A percentile compares a stretch with the other conserved stretches of the same genome.
phyloP scores from a whole-genome alignment of 73 alveolate genomes.

The Diophrys appendiculata region DNA sequence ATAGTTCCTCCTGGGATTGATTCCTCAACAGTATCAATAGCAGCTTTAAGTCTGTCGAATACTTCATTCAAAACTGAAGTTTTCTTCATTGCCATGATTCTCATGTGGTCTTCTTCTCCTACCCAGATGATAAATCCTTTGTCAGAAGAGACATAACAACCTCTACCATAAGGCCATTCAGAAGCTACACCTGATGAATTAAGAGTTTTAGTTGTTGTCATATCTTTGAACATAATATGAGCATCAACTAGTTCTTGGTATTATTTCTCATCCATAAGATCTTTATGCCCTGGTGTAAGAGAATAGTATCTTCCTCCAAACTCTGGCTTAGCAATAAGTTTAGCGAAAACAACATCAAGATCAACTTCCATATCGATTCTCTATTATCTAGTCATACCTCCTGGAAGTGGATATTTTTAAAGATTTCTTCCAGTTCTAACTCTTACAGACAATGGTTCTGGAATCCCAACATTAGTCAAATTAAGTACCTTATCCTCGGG shows the following conservation, averaged over 20 bases:
- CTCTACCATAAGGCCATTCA: slow-evolving; percentile 30
- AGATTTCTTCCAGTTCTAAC: too few species aligned
- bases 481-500: too few species aligned
- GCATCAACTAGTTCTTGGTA: slow-evolving; percentile 23
- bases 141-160: neutral
- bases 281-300: slow-evolving; percentile 32
- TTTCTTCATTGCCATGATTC: slow-evolving; percentile 28
- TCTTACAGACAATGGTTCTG: too few species aligned
- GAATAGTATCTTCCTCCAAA: slow-evolving; percentile 44
- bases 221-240: slow-evolving; percentile 38
- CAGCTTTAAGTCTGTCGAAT: neutral
- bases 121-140: slow-evolving; percentile 16
- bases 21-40: slow-evolving; percentile 12
- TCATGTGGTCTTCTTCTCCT: slow-evolving; percentile 23
- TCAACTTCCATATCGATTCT: slow-evolving; percentile 34
- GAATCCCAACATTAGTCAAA: too few species aligned
- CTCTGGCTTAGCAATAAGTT: slow-evolving; percentile 36
- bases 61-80: slow-evolving; percentile 17
- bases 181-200: too few species aligned
- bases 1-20: slow-evolving; percentile 17
- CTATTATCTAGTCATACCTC: too few species aligned
- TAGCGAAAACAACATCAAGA: slow-evolving; percentile 27
- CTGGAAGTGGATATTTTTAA: too few species aligned
- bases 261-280: slow-evolving; percentile 33
- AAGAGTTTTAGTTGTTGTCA: too few species aligned